Base-by-base conservation (phyloP, 2,329 filamentous ascomycete species). In the Pseudopyricularia cyperi region DNA sequence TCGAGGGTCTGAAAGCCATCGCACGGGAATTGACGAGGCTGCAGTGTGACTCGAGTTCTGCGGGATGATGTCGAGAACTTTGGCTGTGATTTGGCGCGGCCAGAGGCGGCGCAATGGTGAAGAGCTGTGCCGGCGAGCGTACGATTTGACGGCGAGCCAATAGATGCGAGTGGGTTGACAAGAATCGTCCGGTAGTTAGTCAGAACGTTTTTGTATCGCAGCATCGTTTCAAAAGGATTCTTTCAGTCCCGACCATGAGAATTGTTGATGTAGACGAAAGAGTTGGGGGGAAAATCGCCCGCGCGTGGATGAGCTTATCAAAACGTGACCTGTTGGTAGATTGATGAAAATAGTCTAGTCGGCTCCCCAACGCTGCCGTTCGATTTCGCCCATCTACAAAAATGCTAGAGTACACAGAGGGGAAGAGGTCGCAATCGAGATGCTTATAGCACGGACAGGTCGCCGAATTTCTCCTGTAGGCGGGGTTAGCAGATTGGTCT, bases 391-490 rank as follows among this genome's bases (percentile, higher is more conserved):
- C 80, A 80, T 82, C 77, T 83, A 83, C 77, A 82, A n/a, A n/a
- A n/a, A 78, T 79, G 76, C 78, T 83, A 83, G 75, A 81, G 73
- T 79, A 79, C 76, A 82, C 70, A 74, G 75, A 72, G 68, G 71
- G 69, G 74, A 74, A 59, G 62, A 58, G 57, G 52, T 50, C 52
- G 35, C 28, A 52, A 35, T 46, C 46, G 26, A 39, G 47, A 39
- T 39, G 52, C 37, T 32, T 95, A 98, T 71, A 97, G 78, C 63
- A 95, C 75, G 63, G 93, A 91, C 63, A 97, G 83, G 70, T 97
- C 90, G 77, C 93, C 93, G 73, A 97, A 98, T 81, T 90, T 95
- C 82, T 98, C 93, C 91, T 97, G 64, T 60, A 64, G 47, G 2
- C 48, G 60, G 55, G 53, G 68, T 84, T 68, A 85, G 76, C 55